Evolutionary conservation across 257 asterid genomes (phyloP), one percentile per base, ranked within the genome.

Genomic region (Haberlea rhodopensis): DNA sequence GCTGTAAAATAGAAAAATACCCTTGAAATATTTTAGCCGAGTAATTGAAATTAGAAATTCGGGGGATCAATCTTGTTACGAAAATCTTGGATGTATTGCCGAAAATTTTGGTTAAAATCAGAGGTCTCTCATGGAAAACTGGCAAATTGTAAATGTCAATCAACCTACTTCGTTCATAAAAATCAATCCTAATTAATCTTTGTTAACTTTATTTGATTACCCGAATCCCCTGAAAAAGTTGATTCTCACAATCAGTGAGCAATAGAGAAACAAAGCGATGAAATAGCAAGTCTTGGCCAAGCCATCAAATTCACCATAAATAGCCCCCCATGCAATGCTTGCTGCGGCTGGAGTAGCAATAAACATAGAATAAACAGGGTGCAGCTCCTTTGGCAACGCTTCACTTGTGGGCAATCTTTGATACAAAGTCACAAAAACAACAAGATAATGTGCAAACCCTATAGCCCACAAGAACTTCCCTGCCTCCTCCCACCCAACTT

Each of bases 321-420:
- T 70, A 20, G 90, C 83, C n/a, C 86, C 89, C 98, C 98, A 91
- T 24, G 96, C 96, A 55, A 91, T 80, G 78, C 96, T 89, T 0
- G 96, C 98, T 2, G 96, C 96, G 0, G 95, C 95, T 2, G 98
- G 98, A 3, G 98, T 87, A 0, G 98, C 98, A 18, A 91, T 89
- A 62, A 91, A 91, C 98, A 91, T 89, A 48, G 87, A 91, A 59
- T 89, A 91, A 28, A 91, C 96, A 3, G 98, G 96, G 59, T 91
- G 96, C 1, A 91, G 83, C 68, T 91, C 96, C 69, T 91, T 91
- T 0, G 98, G 98, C 82, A 91, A 25, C 0, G 85, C 96, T 49
- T 91, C 98, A 34, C 90, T 91, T 0, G 98, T 89, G 0, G 96
- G 96, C 76, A 91, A 63, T 53, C 96, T 79, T 71, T 91, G 98